Evolutionary conservation across 257 asterid species (phyloP).

Genomic region (Vinca minor): DNA sequence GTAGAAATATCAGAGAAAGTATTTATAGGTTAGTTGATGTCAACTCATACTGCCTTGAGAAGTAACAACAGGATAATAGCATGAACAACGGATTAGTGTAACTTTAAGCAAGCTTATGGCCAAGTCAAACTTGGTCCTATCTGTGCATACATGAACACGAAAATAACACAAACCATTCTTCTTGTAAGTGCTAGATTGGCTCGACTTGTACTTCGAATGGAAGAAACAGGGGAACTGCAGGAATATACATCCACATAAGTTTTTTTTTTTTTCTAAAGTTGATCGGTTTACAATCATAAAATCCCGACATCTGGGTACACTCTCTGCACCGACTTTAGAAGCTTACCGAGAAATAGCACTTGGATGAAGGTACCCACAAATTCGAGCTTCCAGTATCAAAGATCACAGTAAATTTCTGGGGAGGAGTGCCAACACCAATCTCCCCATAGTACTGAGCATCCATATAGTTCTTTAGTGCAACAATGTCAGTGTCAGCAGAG

Average conservation of each 20-base stretch:
- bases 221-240: conserved; percentile 75
- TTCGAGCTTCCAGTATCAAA: conserved; percentile 97
- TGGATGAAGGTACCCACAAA: conserved; percentile 91
- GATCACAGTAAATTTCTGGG: conserved; percentile 85
- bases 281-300: not conserved
- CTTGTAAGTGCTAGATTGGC: conserved; percentile 58
- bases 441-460: conserved; percentile 97
- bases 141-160: not conserved
- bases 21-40: too few species aligned
- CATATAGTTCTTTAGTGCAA: conserved; percentile 78
- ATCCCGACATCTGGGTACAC: not conserved
- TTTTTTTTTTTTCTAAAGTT: not conserved
- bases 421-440: conserved; percentile 81
- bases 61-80: too few species aligned
- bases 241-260: conserved; percentile 11
- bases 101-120: not conserved
- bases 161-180: conserved; percentile 58
- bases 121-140: not conserved
- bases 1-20: too few species aligned
- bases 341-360: conserved; percentile 89
- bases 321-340: not conserved
- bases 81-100: too few species aligned
- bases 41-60: too few species aligned
- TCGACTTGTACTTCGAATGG: conserved; percentile 75
- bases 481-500: conserved; percentile 60